Percentiles rank a stretch among this genome's conserved stretches.
Evolutionary conservation across 169 alveolate genomes (phyloP).

Genomic region (Plasmodium gonderi): DNA sequence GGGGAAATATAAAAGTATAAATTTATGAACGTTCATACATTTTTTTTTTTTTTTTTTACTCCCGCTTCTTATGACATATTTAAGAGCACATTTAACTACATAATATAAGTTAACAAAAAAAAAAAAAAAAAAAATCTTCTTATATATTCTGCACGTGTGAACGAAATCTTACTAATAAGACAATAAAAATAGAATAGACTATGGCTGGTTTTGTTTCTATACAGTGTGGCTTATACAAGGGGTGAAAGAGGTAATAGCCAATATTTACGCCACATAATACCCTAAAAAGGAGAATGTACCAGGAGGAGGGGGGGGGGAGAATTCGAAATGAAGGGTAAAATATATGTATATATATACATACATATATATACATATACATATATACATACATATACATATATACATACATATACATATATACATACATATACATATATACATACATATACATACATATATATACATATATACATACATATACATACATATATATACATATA

Average conservation of each 20-base stretch:
- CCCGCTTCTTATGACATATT: too few relatives aligned
- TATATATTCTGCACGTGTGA: not conserved
- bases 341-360: not conserved
- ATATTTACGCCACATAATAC: constrained; percentile 90
- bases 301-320: not conserved
- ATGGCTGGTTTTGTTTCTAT: constrained; percentile 70
- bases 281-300: constrained; percentile 74
- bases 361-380: not conserved
- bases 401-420: constrained; percentile 75
- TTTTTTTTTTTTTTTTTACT: not conserved
- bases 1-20: not conserved
- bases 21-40: not conserved
- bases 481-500: too few relatives aligned
- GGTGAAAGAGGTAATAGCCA: constrained; percentile 95
- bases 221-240: constrained; percentile 89
- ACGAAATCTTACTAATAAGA: constrained; percentile 75
- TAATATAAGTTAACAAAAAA: too few relatives aligned
- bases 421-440: too few relatives aligned
- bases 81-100: too few relatives aligned
- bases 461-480: too few relatives aligned
- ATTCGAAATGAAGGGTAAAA: not conserved
- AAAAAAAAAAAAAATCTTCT: not conserved
- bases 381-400: constrained; percentile 50
- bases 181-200: constrained; percentile 76
- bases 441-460: too few relatives aligned